These are phyloP conservation scores for Diaporthe vaccinii DNA, from an alignment of 2,329 filamentous ascomycete species.

Conservation along the genomic window DNA sequence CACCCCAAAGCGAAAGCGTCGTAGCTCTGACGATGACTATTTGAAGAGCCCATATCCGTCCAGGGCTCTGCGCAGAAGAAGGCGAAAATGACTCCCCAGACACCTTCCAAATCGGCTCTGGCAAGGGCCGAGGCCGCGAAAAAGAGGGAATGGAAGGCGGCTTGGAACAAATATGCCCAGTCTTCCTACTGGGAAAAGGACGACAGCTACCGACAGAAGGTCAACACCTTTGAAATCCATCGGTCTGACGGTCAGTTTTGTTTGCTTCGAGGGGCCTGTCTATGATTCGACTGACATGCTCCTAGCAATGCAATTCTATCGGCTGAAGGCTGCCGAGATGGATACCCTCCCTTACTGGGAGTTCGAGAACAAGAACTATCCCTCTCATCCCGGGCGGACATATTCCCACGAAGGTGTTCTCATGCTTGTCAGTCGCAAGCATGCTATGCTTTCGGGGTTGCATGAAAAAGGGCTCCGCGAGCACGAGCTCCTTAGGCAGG, in stretches of 20 bases:
- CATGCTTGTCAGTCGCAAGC: conserved; percentile 7
- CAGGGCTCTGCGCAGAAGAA: neutral
- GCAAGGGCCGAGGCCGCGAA: neutral
- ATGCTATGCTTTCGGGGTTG: conserved; percentile 2
- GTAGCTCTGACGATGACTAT: neutral
- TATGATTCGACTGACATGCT: neutral
- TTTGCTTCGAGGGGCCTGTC: no score
- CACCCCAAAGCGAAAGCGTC: conserved; percentile 1
- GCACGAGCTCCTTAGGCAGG: neutral
- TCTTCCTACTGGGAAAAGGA: neutral
- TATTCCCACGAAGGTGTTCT: conserved; percentile 17
- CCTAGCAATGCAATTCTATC: neutral
- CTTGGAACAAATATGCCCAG: neutral
- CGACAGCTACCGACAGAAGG: neutral
- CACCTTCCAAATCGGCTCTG: conserved; percentile 6
- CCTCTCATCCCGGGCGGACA: neutral
- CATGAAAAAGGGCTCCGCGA: conserved; percentile 6
- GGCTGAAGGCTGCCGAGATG: neutral
- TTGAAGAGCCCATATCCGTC: neutral
- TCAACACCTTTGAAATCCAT: neutral
- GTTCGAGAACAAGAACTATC: conserved; percentile 8
- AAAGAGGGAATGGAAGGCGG: conserved; percentile 1
- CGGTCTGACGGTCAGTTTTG: neutral
- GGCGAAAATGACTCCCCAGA: neutral
- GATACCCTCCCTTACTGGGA: neutral